Evolutionary conservation across 176 grass and related monocot species (phyloP), one percentile per base, ranked within the genome.

Genomic region (Raddia guianensis): DNA sequence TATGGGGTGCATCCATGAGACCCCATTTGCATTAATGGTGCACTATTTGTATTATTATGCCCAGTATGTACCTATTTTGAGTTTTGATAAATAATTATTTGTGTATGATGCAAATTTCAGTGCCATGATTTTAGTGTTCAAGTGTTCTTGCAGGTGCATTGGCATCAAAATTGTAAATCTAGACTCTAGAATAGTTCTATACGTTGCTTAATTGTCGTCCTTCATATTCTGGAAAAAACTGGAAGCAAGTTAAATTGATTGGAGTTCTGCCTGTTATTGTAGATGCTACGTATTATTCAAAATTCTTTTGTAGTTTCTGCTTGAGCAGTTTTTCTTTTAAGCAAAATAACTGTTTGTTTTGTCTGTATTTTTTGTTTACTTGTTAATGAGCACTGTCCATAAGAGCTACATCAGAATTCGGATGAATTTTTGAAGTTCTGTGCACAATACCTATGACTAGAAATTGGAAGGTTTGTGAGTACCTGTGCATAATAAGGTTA

Each of bases 131-230:
- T 42, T 50, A 19, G 4, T 52, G 0, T 44, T 14, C 15, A 49
- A 79, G 20, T 18, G 14, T 33, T 51, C 61, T 14, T 49, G 8
- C 14, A 52, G 4, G 50, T 16, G 16, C 10, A 55, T 13, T 15
- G 72, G 12, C 18, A 42, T 80, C 1, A 8, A 12, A 8, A 20
- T 4, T 70, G 34, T 33, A 7, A 74, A 2, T 79, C 5, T 49
- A 79, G 9, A 74, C 2, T 79, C 5, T 49, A 79, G 8, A 74
- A 19, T 6, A 13, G 5, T 53, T 83, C 21, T 59, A 40, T 80
- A 49, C 21, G 32, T 6, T 58, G 15, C 9, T 65, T 63, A 21
- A 48, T 10, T n/a, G 2, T 49, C 5, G 46, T 34, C 7, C 3
- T 67, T 69, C 73, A 8, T 65, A 32, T 70, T 50, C 20, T 15